Base-by-base conservation (phyloP, 1,284 basidiomycete genomes). In the Trichosporon faecale region DNA sequence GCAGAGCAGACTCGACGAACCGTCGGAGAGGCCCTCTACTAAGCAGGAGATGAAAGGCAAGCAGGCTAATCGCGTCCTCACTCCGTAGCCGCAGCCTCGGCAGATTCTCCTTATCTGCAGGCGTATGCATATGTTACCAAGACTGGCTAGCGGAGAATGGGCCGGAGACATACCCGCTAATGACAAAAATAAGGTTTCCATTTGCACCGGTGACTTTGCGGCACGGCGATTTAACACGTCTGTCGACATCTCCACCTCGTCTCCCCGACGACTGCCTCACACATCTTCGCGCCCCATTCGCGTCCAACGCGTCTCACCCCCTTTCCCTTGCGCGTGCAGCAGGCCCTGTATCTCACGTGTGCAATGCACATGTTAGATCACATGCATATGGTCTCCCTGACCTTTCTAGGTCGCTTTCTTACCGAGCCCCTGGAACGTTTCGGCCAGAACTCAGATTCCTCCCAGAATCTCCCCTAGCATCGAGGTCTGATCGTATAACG, bases 401-500 rank as follows among this genome's bases (percentile, higher is more conserved):
- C 18, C 4, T 12, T n/a, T 18, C 4, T 12, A 6, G 18, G 4
- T 18, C 40, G 6, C 16, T 18, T n/a, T 12, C 18, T 44, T n/a
- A 16, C 16, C 5, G 40, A 18, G 11, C 18, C 40, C 11, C 18
- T 12, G 16, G 3, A 16, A 4, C 18, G 40, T 44, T 8, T 18
- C 40, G 40, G 4, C 18, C 5, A 44, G 18, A 44, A 44, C 40
- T n/a, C 40, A 44, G n/a, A n/a, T 6, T 44, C 16, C 16, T 44
- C 21, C 49, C 49, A 25, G n/a, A 21, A 8, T n/a, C 6, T 5
- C 49, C 9, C 49, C 21, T 6, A 25, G 11, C 49, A 52, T 52
- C n/a, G 49, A n/a, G n/a, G 49, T 52, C 49, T 61, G 57, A 61
- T 61, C 57, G 27, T 31, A 61, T 61, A 61, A 31, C 57, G 57